These are phyloP conservation scores for Phyllachora maydis DNA, from an alignment of 2,329 filamentous ascomycete genomes.

Conservation along the genomic window DNA sequence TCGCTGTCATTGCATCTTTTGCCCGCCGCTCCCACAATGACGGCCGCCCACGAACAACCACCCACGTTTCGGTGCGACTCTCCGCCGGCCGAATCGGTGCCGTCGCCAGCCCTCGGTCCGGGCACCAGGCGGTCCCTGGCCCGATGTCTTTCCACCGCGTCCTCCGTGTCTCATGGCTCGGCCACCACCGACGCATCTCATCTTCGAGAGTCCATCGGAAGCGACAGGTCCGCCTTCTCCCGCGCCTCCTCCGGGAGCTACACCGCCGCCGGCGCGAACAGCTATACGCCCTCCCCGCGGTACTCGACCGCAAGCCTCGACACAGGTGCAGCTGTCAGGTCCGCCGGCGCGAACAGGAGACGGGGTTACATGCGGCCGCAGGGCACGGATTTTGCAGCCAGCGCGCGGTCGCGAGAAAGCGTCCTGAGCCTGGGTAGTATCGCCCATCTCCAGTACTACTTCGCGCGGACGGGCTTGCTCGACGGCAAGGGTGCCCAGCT, in stretches of 20 bases:
- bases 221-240: slow-evolving; percentile 28
- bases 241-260: slow-evolving; percentile 43
- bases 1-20: too few relatives aligned
- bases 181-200: slow-evolving; percentile 20
- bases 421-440: slow-evolving; percentile 95
- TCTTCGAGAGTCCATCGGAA: slow-evolving; percentile 31
- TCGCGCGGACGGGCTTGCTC: slow-evolving; percentile 78
- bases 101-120: slow-evolving; percentile 39
- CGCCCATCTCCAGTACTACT: slow-evolving; percentile 94
- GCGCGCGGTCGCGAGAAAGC: slow-evolving; percentile 75
- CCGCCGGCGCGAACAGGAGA: slow-evolving; percentile 21
- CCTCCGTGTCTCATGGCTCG: slow-evolving; percentile 35
- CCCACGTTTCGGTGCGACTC: slow-evolving; percentile 32
- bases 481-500: slow-evolving; percentile 85
- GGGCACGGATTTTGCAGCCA: slow-evolving; percentile 75
- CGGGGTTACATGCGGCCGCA: slow-evolving; percentile 78
- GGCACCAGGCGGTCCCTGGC: slow-evolving; percentile 36
- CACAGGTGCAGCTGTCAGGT: slow-evolving; percentile 4
- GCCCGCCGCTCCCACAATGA: too few relatives aligned
- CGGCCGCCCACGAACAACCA: slow-evolving; percentile 13
- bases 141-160: slow-evolving; percentile 42
- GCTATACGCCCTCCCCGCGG: too few relatives aligned
- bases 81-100: slow-evolving; percentile 42
- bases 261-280: neutral
- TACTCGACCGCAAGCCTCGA: too few relatives aligned